phyloP scores from a whole-genome alignment of 2,329 filamentous ascomycete species.

The Chalaropsis ovoidea region DNA sequence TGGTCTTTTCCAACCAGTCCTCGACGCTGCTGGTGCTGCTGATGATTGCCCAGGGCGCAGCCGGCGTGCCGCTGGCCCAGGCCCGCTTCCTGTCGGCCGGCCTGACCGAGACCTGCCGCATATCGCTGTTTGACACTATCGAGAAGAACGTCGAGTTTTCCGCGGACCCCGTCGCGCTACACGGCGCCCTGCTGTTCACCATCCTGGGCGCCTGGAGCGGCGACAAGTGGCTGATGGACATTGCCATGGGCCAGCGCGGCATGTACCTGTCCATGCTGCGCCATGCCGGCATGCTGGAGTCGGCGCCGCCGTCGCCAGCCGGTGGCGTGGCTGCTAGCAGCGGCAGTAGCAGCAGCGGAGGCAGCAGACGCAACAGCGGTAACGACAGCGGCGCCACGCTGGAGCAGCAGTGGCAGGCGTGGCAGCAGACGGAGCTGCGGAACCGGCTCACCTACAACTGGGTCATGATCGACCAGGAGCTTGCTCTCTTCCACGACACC shows the following conservation, averaged over 20 bases:
- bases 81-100: constrained; percentile 56
- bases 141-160: constrained; percentile 61
- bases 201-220: constrained; percentile 62
- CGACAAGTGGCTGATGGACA: constrained; percentile 70
- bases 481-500: constrained; percentile 56
- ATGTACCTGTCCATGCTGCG: constrained; percentile 66
- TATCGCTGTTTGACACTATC: constrained; percentile 60
- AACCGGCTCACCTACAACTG: constrained; percentile 63
- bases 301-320: constrained; percentile 30
- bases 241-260: constrained; percentile 61
- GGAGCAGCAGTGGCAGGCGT: constrained; percentile 50
- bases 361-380: constrained; percentile 33
- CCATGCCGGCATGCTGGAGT: constrained; percentile 57
- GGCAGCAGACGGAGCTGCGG: constrained; percentile 54
- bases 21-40: constrained; percentile 56
- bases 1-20: constrained; percentile 56
- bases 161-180: constrained; percentile 53
- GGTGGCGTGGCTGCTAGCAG: constrained; percentile 18
- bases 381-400: constrained; percentile 31
- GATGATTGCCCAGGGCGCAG: constrained; percentile 63
- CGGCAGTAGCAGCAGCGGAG: constrained; percentile 55
- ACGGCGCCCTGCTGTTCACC: constrained; percentile 57
- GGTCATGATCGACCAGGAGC: constrained; percentile 64
- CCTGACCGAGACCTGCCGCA: constrained; percentile 59
- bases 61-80: constrained; percentile 54